These are phyloP conservation scores for Acacia concinna DNA, from an alignment of 331 rosid species.

Conservation along the genomic window DNA sequence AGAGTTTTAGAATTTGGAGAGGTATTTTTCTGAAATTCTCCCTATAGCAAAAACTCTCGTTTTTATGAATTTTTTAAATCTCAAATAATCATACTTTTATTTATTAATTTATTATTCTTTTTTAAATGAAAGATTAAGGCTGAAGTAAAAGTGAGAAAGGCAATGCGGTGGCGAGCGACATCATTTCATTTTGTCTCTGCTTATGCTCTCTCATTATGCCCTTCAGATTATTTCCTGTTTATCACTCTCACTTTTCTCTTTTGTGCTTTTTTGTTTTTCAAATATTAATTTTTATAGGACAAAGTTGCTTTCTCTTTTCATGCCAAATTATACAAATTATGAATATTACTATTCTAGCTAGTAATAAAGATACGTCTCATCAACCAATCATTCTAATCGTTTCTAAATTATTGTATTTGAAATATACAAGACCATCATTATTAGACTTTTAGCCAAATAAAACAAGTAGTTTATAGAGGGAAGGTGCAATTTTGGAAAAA, in stretches of 20 bases:
- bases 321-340: not conserved
- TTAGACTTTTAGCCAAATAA: too few relatives aligned
- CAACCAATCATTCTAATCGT: conserved; percentile 8
- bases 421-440: not conserved
- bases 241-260: conserved; percentile 14
- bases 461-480: too few relatives aligned
- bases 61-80: not conserved
- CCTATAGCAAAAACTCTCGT: not conserved
- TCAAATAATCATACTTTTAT: conserved; percentile 10
- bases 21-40: too few relatives aligned
- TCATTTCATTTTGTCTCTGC: conserved; percentile 89
- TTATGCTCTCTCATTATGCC: conserved; percentile 58
- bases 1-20: too few relatives aligned
- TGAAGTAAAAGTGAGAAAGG: conserved; percentile 33
- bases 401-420: not conserved
- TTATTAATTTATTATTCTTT: not conserved
- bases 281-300: not conserved
- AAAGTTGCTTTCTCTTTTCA: not conserved
- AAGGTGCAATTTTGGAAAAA: too few relatives aligned
- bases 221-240: conserved; percentile 47
- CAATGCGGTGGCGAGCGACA: conserved; percentile 68
- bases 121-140: conserved; percentile 23
- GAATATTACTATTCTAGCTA: not conserved
- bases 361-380: not conserved
- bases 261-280: not conserved